Percentiles rank a stretch among this genome's conserved stretches.
phyloP scores from a whole-genome alignment of 1,284 basidiomycete species.

The Bondarzewia mesenterica region DNA sequence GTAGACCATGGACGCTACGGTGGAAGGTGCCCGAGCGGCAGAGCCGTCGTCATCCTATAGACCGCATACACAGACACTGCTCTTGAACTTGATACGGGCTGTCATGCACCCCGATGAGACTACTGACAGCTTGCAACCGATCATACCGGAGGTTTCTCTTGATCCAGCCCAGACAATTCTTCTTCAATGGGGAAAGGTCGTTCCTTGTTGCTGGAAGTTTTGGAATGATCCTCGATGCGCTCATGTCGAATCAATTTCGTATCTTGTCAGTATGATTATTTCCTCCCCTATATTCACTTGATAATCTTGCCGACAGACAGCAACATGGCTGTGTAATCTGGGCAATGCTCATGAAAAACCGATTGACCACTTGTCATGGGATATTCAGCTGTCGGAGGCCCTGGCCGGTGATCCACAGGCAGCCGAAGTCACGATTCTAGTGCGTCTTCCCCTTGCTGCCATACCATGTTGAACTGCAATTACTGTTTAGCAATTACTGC shows the following conservation, averaged over 20 bases:
- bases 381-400: conserved; percentile 3
- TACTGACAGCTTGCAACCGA: conserved; percentile 11
- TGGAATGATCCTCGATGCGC: conserved; percentile 48
- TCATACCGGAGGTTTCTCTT: conserved; percentile 21
- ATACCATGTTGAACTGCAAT: not conserved
- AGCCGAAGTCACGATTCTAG: conserved; percentile 7
- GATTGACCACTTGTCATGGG: conserved; percentile 4
- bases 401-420: conserved; percentile 1
- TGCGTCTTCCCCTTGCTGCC: conserved; percentile 1
- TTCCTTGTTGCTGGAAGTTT: conserved; percentile 57
- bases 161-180: conserved; percentile 41
- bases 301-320: conserved; percentile 33
- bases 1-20: conserved; percentile 17
- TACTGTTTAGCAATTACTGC: conserved; percentile 10
- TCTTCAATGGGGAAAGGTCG: conserved; percentile 40
- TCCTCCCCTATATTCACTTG: not conserved
- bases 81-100: conserved; percentile 38
- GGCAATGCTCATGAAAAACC: conserved; percentile 5
- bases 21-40: not conserved
- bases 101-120: conserved; percentile 24
- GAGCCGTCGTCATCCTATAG: conserved; percentile 21
- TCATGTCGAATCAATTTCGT: conserved; percentile 38
- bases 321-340: conserved; percentile 38
- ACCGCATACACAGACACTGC: conserved; percentile 36
- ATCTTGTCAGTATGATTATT: conserved; percentile 33